A percentile compares a stretch with the other conserved stretches of the same genome.
phyloP scores from a whole-genome alignment of 2,329 filamentous ascomycete species.

The Penicillium sp. region DNA sequence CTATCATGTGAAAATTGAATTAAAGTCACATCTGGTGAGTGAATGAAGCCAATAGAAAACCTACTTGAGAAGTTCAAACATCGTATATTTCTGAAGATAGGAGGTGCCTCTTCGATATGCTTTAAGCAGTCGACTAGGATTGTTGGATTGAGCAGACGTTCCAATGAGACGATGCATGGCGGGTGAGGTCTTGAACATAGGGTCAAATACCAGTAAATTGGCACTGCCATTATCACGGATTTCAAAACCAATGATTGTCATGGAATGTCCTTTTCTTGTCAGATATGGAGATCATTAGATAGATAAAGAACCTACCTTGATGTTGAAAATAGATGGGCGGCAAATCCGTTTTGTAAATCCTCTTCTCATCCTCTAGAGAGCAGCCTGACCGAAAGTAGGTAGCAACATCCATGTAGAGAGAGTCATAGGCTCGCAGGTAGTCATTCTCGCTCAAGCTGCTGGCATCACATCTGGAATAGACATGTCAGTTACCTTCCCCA shows the following conservation, averaged over 20 bases:
- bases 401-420: constrained; percentile 68
- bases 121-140: constrained; percentile 60
- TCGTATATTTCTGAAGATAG: constrained; percentile 68
- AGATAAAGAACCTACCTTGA: constrained; percentile 52
- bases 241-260: constrained; percentile 87
- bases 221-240: constrained; percentile 61
- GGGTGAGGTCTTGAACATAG: constrained; percentile 70
- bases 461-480: constrained; percentile 54
- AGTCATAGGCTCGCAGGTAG: constrained; percentile 50
- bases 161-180: constrained; percentile 61
- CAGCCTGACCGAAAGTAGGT: constrained; percentile 67
- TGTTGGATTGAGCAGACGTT: constrained; percentile 39
- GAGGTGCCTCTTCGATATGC: constrained; percentile 69
- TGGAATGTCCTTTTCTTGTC: constrained; percentile 67
- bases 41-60: constrained; percentile 2
- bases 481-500: neutral
- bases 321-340: constrained; percentile 92
- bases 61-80: constrained; percentile 78
- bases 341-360: constrained; percentile 68
- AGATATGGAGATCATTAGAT: neutral
- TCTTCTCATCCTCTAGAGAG: constrained; percentile 51
- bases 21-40: no score
- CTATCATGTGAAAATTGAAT: neutral
- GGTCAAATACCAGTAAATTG: constrained; percentile 84
- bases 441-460: constrained; percentile 56